phyloP scores from a whole-genome alignment of 2,329 filamentous ascomycete species.

The Aspergillus pseudoviridinutans region DNA sequence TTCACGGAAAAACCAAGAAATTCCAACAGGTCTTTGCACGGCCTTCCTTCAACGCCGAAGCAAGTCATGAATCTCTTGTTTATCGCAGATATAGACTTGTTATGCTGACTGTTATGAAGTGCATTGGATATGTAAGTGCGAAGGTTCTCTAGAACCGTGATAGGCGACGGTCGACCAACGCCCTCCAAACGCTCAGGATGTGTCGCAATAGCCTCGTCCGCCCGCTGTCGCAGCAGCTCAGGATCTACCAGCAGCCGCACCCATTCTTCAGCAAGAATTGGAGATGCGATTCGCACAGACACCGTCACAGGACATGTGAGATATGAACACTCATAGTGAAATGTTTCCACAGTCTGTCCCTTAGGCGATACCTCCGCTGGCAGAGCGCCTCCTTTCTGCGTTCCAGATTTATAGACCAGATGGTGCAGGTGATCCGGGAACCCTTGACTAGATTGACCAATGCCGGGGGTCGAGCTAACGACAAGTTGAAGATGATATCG shows the following conservation, averaged over 20 bases:
- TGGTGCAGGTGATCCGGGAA: slow-evolving; percentile 58
- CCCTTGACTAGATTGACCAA: slow-evolving; percentile 45
- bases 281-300: slow-evolving; percentile 50
- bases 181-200: slow-evolving; percentile 54
- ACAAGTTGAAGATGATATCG: slow-evolving; percentile 58
- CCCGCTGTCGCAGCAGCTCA: slow-evolving; percentile 49
- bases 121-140: slow-evolving; percentile 59
- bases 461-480: slow-evolving; percentile 48
- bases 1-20: slow-evolving; percentile 54
- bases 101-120: slow-evolving; percentile 47
- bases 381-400: slow-evolving; percentile 22
- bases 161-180: slow-evolving; percentile 47
- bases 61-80: slow-evolving; percentile 63
- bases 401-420: slow-evolving; percentile 44
- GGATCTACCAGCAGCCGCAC: slow-evolving; percentile 53
- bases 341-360: slow-evolving; percentile 40
- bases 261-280: slow-evolving; percentile 48
- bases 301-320: slow-evolving; percentile 53
- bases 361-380: slow-evolving; percentile 23
- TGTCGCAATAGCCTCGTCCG: slow-evolving; percentile 48
- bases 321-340: slow-evolving; percentile 58
- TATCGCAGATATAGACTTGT: slow-evolving; percentile 52
- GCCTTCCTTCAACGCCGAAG: slow-evolving; percentile 54
- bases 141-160: slow-evolving; percentile 55
- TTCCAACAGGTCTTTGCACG: slow-evolving; percentile 55